phyloP scores from a whole-genome alignment of 306 rosid genomes.

The Vigna reflexopilosa region DNA sequence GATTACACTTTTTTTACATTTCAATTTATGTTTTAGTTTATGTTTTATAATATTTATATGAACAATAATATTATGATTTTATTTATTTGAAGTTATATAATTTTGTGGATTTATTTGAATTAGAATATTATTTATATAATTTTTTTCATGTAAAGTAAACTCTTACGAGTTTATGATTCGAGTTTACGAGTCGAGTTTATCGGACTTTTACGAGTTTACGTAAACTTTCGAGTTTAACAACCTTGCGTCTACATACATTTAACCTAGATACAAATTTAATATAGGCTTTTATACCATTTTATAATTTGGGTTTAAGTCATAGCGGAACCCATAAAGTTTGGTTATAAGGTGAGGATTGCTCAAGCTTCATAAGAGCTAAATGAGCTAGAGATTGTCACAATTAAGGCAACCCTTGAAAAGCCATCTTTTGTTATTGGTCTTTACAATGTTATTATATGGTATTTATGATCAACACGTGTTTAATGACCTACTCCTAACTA shows the following conservation, averaged over 20 bases:
- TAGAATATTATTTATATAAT: too few relatives aligned
- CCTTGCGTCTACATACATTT: background rate
- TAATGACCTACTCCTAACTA: constrained; percentile 16
- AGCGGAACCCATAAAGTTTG: background rate
- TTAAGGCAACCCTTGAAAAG: background rate
- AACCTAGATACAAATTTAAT: background rate
- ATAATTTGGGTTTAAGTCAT: background rate
- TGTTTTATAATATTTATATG: too few relatives aligned
- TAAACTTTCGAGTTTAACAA: background rate
- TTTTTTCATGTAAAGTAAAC: too few relatives aligned
- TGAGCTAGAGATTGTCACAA: background rate
- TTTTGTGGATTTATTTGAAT: too few relatives aligned
- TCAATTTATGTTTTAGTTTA: too few relatives aligned
- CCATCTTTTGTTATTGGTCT: background rate
- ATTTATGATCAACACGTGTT: constrained; percentile 1
- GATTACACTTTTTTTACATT: too few relatives aligned
- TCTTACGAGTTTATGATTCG: too few relatives aligned
- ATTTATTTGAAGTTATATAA: too few relatives aligned
- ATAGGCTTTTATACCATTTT: background rate
- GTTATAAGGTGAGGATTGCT: background rate
- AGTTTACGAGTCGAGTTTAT: too few relatives aligned
- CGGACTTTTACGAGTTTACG: too few relatives aligned
- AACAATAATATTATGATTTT: too few relatives aligned
- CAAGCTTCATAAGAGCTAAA: background rate
- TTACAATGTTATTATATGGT: constrained; percentile 10